Evolutionary conservation across 179 eudicot species (phyloP).

Genomic region (Carnegiea gigantea): DNA sequence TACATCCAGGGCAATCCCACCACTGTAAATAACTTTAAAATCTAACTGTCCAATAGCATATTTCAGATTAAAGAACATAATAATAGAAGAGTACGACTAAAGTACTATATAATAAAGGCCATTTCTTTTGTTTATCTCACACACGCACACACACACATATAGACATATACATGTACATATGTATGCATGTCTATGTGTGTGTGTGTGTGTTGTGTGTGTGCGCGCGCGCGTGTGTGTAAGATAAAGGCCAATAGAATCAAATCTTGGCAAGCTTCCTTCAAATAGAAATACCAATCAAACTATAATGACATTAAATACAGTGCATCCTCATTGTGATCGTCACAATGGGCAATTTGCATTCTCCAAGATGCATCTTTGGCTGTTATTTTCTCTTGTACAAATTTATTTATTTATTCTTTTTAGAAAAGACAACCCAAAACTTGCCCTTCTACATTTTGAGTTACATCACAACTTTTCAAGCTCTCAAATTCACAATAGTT

Average conservation of each 20-base stretch:
- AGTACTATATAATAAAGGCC: not conserved
- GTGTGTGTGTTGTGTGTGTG: no score
- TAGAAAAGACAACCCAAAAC: no score
- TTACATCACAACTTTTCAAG: not conserved
- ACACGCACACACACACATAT: no score
- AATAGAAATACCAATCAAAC: not conserved
- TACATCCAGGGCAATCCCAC: slow-evolving; percentile 88
- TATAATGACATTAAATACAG: not conserved
- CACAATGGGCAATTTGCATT: no score
- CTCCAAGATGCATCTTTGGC: not conserved
- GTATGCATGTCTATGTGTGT: no score
- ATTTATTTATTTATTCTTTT: no score
- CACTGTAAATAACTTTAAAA: slow-evolving; percentile 91
- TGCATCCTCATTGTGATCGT: no score
- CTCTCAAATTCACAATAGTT: not conserved
- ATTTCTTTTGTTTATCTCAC: not conserved
- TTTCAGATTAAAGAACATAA: slow-evolving; percentile 7
- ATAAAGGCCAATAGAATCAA: not conserved
- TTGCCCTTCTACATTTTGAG: not conserved
- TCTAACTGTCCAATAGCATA: slow-evolving; percentile 54
- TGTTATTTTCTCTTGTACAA: no score
- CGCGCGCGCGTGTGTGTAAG: no score
- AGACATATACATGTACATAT: no score
- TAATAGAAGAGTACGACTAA: not conserved
- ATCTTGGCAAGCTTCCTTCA: not conserved